Conservation (phyloP, 768 basidiomycete species). For the Bullera alba region DNA sequence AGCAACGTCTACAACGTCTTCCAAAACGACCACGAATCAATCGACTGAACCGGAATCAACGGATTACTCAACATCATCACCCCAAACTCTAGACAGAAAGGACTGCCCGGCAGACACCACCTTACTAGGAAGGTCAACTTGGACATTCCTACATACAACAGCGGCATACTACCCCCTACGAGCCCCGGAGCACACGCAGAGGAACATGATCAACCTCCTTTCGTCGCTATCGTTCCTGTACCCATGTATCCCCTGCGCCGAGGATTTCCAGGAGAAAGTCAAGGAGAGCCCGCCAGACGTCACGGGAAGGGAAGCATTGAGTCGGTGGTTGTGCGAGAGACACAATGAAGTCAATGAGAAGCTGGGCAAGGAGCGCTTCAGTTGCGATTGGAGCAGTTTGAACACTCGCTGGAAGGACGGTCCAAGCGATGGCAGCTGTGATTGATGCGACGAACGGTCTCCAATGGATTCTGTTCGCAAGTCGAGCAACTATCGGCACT, state of each 20-base stretch:
- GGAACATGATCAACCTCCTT: constrained; percentile 75
- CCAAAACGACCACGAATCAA: neutral
- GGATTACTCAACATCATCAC: neutral
- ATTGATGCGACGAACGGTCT: constrained; percentile 50
- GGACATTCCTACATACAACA: constrained; percentile 93
- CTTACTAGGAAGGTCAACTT: constrained; percentile 81
- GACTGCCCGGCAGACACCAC: constrained; percentile 88
- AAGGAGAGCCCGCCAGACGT: constrained; percentile 67
- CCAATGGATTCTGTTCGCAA: neutral
- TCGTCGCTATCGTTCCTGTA: constrained; percentile 73
- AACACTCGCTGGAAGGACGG: constrained; percentile 92
- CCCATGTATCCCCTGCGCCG: constrained; percentile 79
- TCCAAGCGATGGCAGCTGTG: constrained; percentile 77
- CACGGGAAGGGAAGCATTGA: constrained; percentile 60
- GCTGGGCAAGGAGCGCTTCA: constrained; percentile 74
- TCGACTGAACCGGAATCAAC: neutral
- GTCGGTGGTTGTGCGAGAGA: constrained; percentile 79
- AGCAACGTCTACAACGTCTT: neutral
- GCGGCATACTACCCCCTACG: constrained; percentile 90
- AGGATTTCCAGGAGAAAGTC: constrained; percentile 69
- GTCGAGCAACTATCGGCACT: neutral
- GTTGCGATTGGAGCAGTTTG: constrained; percentile 60
- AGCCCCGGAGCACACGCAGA: constrained; percentile 66
- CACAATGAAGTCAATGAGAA: constrained; percentile 88
- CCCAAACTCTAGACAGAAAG: constrained; percentile 48